Conservation (phyloP, 805 yeast species). For the Kluyveromyces lactis region DNA sequence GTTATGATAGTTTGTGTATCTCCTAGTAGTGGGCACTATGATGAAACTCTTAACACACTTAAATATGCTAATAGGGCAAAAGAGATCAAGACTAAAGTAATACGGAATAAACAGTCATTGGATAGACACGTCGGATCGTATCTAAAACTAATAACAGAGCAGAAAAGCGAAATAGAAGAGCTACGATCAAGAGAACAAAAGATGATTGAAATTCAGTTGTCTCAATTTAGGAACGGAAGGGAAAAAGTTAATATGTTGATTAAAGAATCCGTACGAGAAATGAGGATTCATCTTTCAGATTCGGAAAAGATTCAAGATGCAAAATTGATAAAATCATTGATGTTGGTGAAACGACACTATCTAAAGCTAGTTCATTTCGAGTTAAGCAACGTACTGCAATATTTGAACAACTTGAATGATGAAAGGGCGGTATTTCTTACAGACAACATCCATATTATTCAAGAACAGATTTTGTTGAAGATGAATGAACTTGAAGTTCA, state of each 20-base stretch:
- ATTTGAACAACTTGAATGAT: slow-evolving; percentile 16
- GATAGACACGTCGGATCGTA: slow-evolving; percentile 82
- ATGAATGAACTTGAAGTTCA: slow-evolving; percentile 44
- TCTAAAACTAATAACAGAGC: slow-evolving; percentile 75
- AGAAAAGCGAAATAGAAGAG: slow-evolving; percentile 63
- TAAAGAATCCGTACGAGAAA: slow-evolving; percentile 34
- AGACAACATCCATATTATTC: slow-evolving; percentile 8
- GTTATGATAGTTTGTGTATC: slow-evolving; percentile 94
- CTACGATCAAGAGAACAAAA: slow-evolving; percentile 46
- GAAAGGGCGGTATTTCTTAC: slow-evolving; percentile 17
- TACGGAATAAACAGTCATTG: slow-evolving; percentile 64
- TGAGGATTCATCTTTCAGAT: slow-evolving; percentile 33
- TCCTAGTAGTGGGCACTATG: slow-evolving; percentile 81
- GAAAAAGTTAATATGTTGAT: slow-evolving; percentile 34
- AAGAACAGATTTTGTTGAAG: slow-evolving; percentile 33
- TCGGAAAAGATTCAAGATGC: slow-evolving; percentile 39
- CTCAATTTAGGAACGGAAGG: slow-evolving; percentile 29
- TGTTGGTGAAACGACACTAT: slow-evolving; percentile 32
- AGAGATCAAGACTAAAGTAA: slow-evolving; percentile 74
- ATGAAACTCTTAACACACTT: slow-evolving; percentile 84
- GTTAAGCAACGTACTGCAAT: slow-evolving; percentile 19
- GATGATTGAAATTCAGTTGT: slow-evolving; percentile 33
- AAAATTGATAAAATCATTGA: slow-evolving; percentile 32
- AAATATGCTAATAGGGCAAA: slow-evolving; percentile 90
- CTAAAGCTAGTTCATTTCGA: slow-evolving; percentile 38